Conservation (phyloP, 1,284 basidiomycete species). For the Schizophyllum amplum region DNA sequence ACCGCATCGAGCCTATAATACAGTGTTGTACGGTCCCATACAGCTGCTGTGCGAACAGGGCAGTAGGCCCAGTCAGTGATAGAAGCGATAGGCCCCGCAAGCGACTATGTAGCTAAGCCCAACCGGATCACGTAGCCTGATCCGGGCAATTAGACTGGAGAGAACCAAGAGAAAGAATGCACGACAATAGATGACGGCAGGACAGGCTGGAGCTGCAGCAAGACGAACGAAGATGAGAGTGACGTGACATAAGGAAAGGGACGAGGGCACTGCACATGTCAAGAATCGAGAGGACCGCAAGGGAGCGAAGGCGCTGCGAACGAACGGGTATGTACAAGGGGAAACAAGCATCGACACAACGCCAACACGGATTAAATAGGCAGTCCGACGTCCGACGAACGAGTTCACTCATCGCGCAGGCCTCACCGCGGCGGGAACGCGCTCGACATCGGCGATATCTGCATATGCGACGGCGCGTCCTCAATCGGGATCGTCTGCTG, state of each 20-base stretch:
- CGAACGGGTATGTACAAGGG: not conserved
- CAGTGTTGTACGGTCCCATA: not conserved
- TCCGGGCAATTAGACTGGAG: not conserved
- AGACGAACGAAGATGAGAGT: not conserved
- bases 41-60: not conserved
- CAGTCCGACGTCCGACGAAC: not conserved
- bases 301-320: not conserved
- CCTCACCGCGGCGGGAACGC: slow-evolving; percentile 41
- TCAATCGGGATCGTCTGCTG: slow-evolving; percentile 18
- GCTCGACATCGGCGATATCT: slow-evolving; percentile 68
- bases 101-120: not conserved
- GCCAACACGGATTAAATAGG: not conserved
- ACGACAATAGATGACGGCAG: not conserved
- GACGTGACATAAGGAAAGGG: not conserved
- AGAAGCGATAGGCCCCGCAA: not conserved
- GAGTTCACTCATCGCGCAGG: not conserved
- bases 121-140: too few species aligned
- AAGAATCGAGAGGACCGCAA: not conserved
- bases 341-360: not conserved
- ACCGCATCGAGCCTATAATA: too few species aligned
- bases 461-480: slow-evolving; percentile 38
- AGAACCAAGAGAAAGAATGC: not conserved
- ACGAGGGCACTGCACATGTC: not conserved
- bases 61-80: not conserved
- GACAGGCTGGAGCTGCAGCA: not conserved